A percentile compares a stretch with the other conserved stretches of the same genome.
These are phyloP conservation scores for Penicillium griseofulvum DNA, from an alignment of 2,329 filamentous ascomycete species.

Conservation along the genomic window DNA sequence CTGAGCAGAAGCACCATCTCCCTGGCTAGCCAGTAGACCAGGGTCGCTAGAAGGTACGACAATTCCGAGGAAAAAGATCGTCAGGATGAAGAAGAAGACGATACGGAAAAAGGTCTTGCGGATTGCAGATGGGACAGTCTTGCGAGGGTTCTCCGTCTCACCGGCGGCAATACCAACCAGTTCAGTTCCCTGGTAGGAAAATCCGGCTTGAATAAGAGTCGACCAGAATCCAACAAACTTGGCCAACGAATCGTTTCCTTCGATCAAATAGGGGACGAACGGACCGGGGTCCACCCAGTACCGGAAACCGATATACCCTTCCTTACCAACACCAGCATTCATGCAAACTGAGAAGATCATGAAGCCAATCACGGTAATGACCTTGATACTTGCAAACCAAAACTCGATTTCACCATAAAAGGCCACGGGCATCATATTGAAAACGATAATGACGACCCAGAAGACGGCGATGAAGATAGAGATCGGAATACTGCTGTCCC, in stretches of 20 bases:
- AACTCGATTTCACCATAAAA: conserved; percentile 77
- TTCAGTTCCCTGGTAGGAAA: conserved; percentile 60
- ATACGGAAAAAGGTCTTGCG: conserved; percentile 74
- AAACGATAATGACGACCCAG: conserved; percentile 64
- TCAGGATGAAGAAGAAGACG: conserved; percentile 53
- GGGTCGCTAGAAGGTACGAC: conserved; percentile 63
- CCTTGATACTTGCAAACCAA: conserved; percentile 74
- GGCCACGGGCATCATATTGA: conserved; percentile 69
- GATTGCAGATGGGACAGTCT: conserved; percentile 69
- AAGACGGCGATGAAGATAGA: conserved; percentile 72
- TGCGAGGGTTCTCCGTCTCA: conserved; percentile 69
- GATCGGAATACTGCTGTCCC: conserved; percentile 61
- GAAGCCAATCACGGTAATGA: conserved; percentile 71
- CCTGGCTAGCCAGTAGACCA: conserved; percentile 46
- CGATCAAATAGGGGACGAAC: conserved; percentile 62
- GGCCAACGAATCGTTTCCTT: conserved; percentile 55
- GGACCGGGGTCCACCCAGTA: conserved; percentile 69
- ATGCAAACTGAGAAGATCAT: conserved; percentile 74
- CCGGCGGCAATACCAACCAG: conserved; percentile 73
- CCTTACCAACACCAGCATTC: conserved; percentile 66
- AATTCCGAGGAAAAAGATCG: conserved; percentile 65
- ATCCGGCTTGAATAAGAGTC: conserved; percentile 46
- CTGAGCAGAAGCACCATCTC: conserved; percentile 13
- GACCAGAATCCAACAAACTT: conserved; percentile 62
- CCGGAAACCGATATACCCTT: conserved; percentile 72